phyloP scores from a whole-genome alignment of 2,329 filamentous ascomycete genomes.

The Microsporum canis region DNA sequence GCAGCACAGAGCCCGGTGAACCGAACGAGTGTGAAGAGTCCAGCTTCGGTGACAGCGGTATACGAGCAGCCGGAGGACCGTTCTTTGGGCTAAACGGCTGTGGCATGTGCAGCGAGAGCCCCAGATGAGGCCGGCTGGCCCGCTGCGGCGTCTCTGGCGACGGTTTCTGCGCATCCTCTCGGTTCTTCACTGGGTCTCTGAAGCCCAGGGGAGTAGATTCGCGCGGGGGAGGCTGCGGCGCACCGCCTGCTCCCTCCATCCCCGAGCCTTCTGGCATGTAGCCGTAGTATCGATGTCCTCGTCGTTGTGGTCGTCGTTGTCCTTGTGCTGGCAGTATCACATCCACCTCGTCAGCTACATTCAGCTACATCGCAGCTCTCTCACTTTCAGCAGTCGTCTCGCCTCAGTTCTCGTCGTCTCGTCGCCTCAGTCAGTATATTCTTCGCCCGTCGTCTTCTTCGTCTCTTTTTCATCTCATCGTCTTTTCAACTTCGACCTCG shows the following conservation, averaged over 20 bases:
- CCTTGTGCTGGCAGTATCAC: too few species aligned
- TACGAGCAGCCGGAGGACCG: slow-evolving; percentile 44
- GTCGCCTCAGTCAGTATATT: neutral
- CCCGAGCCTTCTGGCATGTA: neutral
- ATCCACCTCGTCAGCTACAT: too few species aligned
- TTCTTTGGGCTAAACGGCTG: slow-evolving; percentile 37
- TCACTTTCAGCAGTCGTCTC: too few species aligned
- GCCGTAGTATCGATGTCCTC: neutral
- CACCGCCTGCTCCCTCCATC: neutral
- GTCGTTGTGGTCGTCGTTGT: too few species aligned
- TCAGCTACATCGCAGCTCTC: too few species aligned
- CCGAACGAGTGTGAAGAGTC: slow-evolving; percentile 77
- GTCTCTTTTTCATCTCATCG: neutral
- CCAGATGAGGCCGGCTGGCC: slow-evolving; percentile 50
- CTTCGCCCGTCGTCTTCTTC: neutral
- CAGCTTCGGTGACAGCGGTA: slow-evolving; percentile 72
- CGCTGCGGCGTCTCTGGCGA: slow-evolving; percentile 62
- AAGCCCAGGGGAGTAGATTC: neutral
- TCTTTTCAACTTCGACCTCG: neutral
- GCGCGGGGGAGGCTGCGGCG: neutral
- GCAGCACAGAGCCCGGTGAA: slow-evolving; percentile 76
- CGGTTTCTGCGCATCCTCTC: slow-evolving; percentile 43
- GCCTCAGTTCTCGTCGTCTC: neutral
- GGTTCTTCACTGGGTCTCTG: neutral
- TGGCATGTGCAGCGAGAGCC: slow-evolving; percentile 61